These are phyloP conservation scores for Lasiosphaeria hispida DNA, from an alignment of 495 filamentous ascomycete species.

Conservation along the genomic window DNA sequence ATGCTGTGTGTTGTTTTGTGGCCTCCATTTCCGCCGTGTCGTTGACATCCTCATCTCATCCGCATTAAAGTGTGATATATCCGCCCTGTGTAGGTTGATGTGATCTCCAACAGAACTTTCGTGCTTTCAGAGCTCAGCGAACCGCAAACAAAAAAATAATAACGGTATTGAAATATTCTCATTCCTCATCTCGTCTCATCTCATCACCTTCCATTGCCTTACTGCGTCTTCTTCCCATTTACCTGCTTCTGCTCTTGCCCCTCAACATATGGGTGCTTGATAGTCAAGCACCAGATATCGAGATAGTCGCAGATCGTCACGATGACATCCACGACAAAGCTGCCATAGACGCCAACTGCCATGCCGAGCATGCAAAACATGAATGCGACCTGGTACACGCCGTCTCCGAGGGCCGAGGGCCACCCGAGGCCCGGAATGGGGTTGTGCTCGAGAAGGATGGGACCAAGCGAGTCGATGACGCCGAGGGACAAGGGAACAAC, in stretches of 20 bases:
- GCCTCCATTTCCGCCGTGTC: too few relatives aligned
- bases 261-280: constrained; percentile 72
- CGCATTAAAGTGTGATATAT: too few relatives aligned
- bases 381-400: constrained; percentile 78
- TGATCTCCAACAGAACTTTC: too few relatives aligned
- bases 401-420: constrained; percentile 72
- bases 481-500: constrained; percentile 65
- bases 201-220: not conserved
- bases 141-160: too few relatives aligned
- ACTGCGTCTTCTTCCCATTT: constrained; percentile 33
- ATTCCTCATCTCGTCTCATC: not conserved
- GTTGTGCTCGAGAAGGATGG: constrained; percentile 53
- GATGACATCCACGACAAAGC: constrained; percentile 93
- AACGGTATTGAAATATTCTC: not conserved
- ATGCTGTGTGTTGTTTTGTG: too few relatives aligned
- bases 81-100: too few relatives aligned
- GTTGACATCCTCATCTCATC: too few relatives aligned
- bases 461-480: constrained; percentile 74
- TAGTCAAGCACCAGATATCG: constrained; percentile 97
- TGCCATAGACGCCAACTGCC: constrained; percentile 84
- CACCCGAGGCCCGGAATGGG: constrained; percentile 63
- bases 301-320: constrained; percentile 96
- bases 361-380: constrained; percentile 79
- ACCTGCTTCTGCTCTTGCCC: constrained; percentile 28
- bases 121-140: too few relatives aligned